A percentile compares a stretch with the other conserved stretches of the same genome.
phyloP scores from a whole-genome alignment of 2,329 filamentous ascomycete genomes.

The Rhexocercosporidium sp. region DNA sequence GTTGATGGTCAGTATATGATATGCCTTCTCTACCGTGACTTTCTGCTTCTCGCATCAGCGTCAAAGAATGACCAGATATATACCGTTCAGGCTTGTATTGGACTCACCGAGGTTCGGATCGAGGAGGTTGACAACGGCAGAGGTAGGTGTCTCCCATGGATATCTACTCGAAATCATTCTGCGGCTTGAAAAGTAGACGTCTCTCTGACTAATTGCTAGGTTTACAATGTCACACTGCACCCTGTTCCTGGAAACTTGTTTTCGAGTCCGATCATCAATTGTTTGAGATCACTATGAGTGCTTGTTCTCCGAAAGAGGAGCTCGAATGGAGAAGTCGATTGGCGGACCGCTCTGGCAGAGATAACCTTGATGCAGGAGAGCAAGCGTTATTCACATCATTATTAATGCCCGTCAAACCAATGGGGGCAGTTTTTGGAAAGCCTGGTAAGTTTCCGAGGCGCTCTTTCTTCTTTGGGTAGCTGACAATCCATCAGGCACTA shows the following conservation, averaged over 20 bases:
- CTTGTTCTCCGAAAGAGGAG: conserved; percentile 82
- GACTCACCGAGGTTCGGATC: conserved; percentile 67
- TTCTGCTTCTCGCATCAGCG: conserved; percentile 75
- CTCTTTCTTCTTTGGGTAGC: not conserved
- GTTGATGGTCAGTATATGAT: conserved; percentile 83
- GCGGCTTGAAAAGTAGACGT: not conserved
- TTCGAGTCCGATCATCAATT: conserved; percentile 79
- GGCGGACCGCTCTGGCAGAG: conserved; percentile 53
- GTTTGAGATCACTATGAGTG: conserved; percentile 86
- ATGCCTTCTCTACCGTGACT: conserved; percentile 81
- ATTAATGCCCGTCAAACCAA: conserved; percentile 70
- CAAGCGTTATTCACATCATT: conserved; percentile 65
- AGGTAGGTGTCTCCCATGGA: conserved; percentile 51
- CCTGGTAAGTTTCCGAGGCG: conserved; percentile 55
- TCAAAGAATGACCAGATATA: conserved; percentile 71
- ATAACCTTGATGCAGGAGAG: conserved; percentile 53
- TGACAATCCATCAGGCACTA: conserved; percentile 52
- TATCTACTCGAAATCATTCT: not conserved
- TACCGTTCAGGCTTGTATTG: conserved; percentile 75
- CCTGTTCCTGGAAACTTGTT: conserved; percentile 89
- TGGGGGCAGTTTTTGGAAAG: conserved; percentile 78
- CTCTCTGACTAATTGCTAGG: conserved; percentile 55
- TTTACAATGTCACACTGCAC: conserved; percentile 83
- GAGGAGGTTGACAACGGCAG: conserved; percentile 77
- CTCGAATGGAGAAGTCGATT: conserved; percentile 79